phyloP scores from a whole-genome alignment of 805 yeast species.

The Saccharomycopsis microspora region DNA sequence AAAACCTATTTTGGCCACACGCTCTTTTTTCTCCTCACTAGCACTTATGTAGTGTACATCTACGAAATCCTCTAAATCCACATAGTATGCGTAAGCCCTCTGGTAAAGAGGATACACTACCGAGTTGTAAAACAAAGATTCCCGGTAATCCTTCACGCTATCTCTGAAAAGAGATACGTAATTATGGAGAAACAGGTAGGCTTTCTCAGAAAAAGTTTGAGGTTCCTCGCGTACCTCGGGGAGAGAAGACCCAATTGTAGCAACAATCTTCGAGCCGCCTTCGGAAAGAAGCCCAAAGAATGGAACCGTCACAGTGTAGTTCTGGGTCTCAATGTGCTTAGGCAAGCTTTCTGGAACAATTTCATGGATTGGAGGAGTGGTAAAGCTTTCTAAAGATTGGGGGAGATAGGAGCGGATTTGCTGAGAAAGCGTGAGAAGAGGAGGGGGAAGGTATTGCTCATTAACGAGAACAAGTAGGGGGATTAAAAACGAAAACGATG shows the following conservation, averaged over 20 bases:
- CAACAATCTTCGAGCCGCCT: no score
- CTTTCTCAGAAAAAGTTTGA: no score
- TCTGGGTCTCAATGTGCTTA: no score
- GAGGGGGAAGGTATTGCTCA: slow-evolving; percentile 8
- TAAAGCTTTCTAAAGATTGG: no score
- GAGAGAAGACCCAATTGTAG: no score
- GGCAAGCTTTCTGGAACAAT: no score
- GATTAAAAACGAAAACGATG: slow-evolving; percentile 13
- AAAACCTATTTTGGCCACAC: neutral
- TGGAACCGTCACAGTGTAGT: no score
- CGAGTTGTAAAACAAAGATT: slow-evolving; percentile 1
- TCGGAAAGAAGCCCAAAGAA: no score
- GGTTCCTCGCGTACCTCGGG: no score
- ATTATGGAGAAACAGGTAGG: neutral
- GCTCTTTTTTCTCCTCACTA: slow-evolving; percentile 3
- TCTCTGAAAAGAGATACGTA: neutral
- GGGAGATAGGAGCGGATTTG: slow-evolving; percentile 7
- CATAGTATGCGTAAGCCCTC: neutral
- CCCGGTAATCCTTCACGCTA: neutral
- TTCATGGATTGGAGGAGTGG: no score
- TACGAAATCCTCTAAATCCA: neutral
- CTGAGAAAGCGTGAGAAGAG: slow-evolving; percentile 4
- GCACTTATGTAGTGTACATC: slow-evolving; percentile 6
- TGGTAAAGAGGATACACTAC: slow-evolving; percentile 4
- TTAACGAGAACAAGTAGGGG: slow-evolving; percentile 14